Percentiles rank a stretch among this genome's conserved stretches.
Conservation (phyloP, 2,329 filamentous ascomycete species). For the Calonectria fujianensis region DNA sequence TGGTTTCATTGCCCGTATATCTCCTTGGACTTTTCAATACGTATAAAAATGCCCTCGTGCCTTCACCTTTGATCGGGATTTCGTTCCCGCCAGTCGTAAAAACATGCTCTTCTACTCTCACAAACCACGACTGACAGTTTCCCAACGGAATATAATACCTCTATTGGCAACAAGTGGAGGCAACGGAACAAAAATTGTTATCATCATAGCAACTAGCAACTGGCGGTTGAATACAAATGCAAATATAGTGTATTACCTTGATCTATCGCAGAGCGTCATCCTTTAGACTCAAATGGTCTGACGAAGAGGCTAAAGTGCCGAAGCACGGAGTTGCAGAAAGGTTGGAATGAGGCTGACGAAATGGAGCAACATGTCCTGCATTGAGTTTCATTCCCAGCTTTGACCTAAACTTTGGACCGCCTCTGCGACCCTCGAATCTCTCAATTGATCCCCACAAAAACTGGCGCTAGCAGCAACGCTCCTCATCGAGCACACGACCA, state of each 20-base stretch:
- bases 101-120: constrained; percentile 78
- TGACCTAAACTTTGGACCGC: background rate
- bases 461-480: background rate
- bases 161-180: constrained; percentile 70
- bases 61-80: background rate
- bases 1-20: background rate
- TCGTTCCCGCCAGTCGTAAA: constrained; percentile 64
- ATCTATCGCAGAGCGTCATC: background rate
- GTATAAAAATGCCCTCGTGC: background rate
- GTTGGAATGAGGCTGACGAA: background rate
- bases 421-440: background rate
- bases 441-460: background rate
- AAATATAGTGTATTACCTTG: background rate
- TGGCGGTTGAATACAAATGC: constrained; percentile 72
- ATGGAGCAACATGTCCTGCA: background rate
- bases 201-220: constrained; percentile 79
- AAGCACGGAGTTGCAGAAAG: background rate
- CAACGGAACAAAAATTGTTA: constrained; percentile 76
- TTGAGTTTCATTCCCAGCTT: background rate
- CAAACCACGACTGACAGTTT: constrained; percentile 77
- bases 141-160: constrained; percentile 77
- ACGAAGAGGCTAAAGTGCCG: background rate
- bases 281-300: background rate
- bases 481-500: background rate
- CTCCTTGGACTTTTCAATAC: background rate